These are phyloP conservation scores for Claviceps pazoutovae DNA, from an alignment of 2,329 filamentous ascomycete genomes.

Conservation along the genomic window DNA sequence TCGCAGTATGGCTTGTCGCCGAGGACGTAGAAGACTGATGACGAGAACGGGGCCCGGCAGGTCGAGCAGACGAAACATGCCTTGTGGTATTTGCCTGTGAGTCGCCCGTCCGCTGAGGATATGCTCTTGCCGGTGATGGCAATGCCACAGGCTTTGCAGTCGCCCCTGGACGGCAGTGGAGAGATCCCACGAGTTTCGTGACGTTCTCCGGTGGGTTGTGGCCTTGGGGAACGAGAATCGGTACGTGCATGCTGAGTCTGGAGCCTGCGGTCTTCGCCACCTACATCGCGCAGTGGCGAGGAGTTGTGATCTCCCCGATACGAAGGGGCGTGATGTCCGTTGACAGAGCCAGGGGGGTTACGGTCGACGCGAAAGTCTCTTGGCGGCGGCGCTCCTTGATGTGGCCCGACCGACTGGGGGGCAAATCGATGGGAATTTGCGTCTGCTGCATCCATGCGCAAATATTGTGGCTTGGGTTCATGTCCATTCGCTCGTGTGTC, in stretches of 20 bases:
- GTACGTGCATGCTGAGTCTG: neutral
- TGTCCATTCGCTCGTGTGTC: constrained; percentile 41
- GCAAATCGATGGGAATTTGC: constrained; percentile 13
- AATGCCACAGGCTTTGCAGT: constrained; percentile 69
- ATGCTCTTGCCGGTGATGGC: constrained; percentile 82
- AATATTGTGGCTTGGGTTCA: constrained; percentile 14
- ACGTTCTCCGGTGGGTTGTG: constrained; percentile 8
- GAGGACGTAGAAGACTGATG: constrained; percentile 84
- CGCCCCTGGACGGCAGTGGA: constrained; percentile 44
- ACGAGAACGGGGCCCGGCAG: constrained; percentile 68
- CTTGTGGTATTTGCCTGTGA: constrained; percentile 91
- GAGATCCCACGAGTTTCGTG: constrained; percentile 26
- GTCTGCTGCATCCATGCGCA: constrained; percentile 20
- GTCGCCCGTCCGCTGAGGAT: constrained; percentile 79
- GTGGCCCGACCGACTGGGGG: constrained; percentile 16
- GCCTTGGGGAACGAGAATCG: neutral
- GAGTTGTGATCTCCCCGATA: constrained; percentile 4
- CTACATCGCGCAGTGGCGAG: constrained; percentile 1
- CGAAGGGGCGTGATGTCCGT: neutral
- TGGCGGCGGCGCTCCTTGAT: constrained; percentile 15
- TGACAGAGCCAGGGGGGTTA: neutral
- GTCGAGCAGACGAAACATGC: constrained; percentile 84
- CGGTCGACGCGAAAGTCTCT: constrained; percentile 9
- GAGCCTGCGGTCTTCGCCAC: neutral
- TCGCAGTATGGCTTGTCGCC: constrained; percentile 81